Evolutionary conservation across 352 stramenopile species (phyloP), one percentile per base, ranked within the genome.

Genomic region (Peronospora destructor): DNA sequence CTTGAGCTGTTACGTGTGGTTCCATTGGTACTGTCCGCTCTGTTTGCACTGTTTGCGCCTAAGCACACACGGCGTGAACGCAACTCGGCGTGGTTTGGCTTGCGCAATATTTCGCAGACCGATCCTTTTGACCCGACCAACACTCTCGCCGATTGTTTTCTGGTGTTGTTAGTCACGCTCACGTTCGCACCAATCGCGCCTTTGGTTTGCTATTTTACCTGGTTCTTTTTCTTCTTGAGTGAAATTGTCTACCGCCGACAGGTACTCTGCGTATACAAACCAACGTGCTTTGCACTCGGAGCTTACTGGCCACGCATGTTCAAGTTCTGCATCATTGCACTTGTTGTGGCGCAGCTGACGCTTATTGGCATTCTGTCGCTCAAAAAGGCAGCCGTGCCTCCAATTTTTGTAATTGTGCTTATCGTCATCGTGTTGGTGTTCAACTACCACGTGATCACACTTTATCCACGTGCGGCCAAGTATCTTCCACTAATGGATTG

Each of bases 121-220:
- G 69, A 84, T 9, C 49, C 67, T 6, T 85, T 88, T 44, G 78
- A 85, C 13, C 72, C 80, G 2, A 84, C 78, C 2, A 71, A 66
- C 7, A 23, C 51, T 32, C 59, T 91, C 0, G 76, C 81, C 23
- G 73, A 89, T 25, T 62, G 61, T 25, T 89, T 85, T 42, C 71
- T 87, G 10, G 68, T 81, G 12, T 66, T 87, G 53, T 66, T 91
- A 10, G 59, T 91, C 25, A 87, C 75, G 36, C 37, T 91, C 26
- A 88, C 76, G n/a, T 91, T 91, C 34, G 67, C 76, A 35, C 65
- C 78, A 7, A 91, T 91, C 28, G 77, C 81, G 12, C 81, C 81
- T 33, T 61, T 91, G 23, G 69, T 86, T 25, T 87, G 77, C 41
- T 88, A 86, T 49, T 87, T 91, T 46, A 79, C 70, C 0, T 73